Evolutionary conservation across 805 yeast genomes (phyloP).

Genomic region (Jamesozyma lodderae): DNA sequence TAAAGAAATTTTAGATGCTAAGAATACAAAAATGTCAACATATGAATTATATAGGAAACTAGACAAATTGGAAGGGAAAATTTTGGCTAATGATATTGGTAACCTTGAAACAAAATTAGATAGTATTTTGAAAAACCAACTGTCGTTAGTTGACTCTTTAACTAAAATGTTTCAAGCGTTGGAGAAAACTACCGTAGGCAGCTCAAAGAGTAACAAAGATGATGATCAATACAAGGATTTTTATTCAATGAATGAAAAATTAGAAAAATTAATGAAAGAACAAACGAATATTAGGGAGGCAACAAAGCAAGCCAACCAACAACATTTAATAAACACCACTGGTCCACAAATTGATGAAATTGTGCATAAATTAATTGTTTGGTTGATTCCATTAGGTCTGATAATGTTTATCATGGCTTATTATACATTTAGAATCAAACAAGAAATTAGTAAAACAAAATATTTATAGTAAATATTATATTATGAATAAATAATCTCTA

Average conservation of each 20-base stretch:
- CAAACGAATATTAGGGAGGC: slow-evolving; percentile 25
- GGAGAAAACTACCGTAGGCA: slow-evolving; percentile 2
- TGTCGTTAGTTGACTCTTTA: slow-evolving; percentile 16
- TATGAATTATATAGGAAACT: slow-evolving; percentile 24
- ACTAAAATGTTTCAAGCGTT: slow-evolving; percentile 12
- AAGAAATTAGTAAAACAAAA: slow-evolving; percentile 31
- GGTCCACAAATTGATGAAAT: slow-evolving; percentile 30
- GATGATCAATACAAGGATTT: slow-evolving; percentile 23
- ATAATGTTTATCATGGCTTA: slow-evolving; percentile 31
- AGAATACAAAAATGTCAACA: slow-evolving; percentile 17
- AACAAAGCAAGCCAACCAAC: slow-evolving; percentile 7
- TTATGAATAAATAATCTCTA: too few species aligned
- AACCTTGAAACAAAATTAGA: slow-evolving; percentile 20
- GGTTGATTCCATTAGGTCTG: slow-evolving; percentile 27
- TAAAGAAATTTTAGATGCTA: slow-evolving; percentile 20
- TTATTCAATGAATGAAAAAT: slow-evolving; percentile 24
- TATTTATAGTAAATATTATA: slow-evolving; percentile 13
- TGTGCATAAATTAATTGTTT: slow-evolving; percentile 24
- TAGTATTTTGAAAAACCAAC: slow-evolving; percentile 18
- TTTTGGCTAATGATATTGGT: slow-evolving; percentile 30
- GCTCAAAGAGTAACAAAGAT: slow-evolving; percentile 1
- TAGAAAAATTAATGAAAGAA: slow-evolving; percentile 25
- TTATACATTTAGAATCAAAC: slow-evolving; percentile 30
- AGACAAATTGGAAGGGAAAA: slow-evolving; percentile 30
- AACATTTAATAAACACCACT: background rate